Conservation (phyloP, 805 yeast species). For the Saturnispora zaruensis region DNA sequence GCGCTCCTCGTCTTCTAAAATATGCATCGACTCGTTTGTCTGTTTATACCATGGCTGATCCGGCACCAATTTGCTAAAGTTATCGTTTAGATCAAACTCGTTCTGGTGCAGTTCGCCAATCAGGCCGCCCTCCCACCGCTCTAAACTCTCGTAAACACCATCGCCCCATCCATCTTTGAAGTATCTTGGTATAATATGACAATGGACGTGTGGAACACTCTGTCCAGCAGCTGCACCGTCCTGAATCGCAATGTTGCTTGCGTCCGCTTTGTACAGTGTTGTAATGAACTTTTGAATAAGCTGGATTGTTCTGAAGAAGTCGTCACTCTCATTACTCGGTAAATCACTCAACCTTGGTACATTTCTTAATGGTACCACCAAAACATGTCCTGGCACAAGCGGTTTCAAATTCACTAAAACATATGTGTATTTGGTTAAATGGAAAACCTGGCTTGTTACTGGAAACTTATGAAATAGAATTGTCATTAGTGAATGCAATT, state of each 20-base stretch:
- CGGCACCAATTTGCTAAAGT: conserved; percentile 24
- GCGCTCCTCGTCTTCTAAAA: conserved; percentile 46
- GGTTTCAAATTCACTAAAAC: conserved; percentile 92
- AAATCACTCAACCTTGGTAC: conserved; percentile 64
- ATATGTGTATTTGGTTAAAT: conserved; percentile 55
- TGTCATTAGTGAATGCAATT: background rate
- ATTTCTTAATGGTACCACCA: conserved; percentile 73
- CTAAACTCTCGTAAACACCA: conserved; percentile 60
- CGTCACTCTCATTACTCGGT: conserved; percentile 60
- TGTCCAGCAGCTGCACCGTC: conserved; percentile 97
- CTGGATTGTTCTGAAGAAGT: conserved; percentile 72
- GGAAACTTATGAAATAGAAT: conserved; percentile 44
- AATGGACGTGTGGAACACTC: conserved; percentile 89
- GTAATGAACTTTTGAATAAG: conserved; percentile 60
- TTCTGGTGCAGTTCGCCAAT: background rate
- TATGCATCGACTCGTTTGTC: conserved; percentile 21
- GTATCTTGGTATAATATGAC: conserved; percentile 86
- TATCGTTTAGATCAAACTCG: background rate
- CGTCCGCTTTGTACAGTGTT: conserved; percentile 63
- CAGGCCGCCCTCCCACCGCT: conserved; percentile 38
- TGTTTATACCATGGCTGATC: conserved; percentile 29
- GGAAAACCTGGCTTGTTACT: conserved; percentile 50
- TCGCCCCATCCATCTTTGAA: conserved; percentile 55
- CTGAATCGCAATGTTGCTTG: conserved; percentile 85
- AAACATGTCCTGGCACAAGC: conserved; percentile 86